Evolutionary conservation across 2,329 filamentous ascomycete species (phyloP).

Genomic region (Beauveria sp.): DNA sequence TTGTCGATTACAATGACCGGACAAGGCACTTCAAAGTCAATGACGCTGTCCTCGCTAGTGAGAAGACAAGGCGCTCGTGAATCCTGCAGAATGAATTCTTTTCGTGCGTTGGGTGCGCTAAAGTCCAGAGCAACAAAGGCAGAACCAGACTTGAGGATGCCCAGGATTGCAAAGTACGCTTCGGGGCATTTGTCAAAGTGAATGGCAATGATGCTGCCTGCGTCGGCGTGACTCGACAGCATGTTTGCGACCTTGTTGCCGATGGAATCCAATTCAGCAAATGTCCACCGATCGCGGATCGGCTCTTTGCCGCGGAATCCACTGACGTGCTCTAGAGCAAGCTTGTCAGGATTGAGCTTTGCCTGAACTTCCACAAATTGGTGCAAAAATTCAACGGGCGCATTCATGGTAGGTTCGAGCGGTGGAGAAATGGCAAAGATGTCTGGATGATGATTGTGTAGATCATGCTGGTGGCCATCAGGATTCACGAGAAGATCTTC

Average conservation of each 20-base stretch:
- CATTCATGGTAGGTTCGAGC: conserved; percentile 46
- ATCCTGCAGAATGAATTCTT: conserved; percentile 70
- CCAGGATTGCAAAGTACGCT: conserved; percentile 74
- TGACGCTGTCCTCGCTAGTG: conserved; percentile 31
- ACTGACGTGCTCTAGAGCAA: conserved; percentile 69
- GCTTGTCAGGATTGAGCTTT: conserved; percentile 43
- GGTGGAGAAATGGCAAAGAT: conserved; percentile 63
- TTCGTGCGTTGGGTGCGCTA: conserved; percentile 62
- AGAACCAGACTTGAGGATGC: conserved; percentile 75
- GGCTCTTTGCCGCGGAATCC: conserved; percentile 40
- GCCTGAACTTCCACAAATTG: conserved; percentile 68
- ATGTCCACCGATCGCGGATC: conserved; percentile 59
- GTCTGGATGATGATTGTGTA: conserved; percentile 23
- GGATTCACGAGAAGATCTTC: conserved; percentile 46
- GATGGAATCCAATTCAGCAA: conserved; percentile 59
- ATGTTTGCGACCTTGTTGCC: conserved; percentile 67
- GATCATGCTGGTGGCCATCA: conserved; percentile 30
- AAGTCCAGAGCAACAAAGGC: conserved; percentile 77
- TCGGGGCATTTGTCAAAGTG: conserved; percentile 82
- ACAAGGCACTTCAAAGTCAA: conserved; percentile 27
- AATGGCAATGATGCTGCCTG: conserved; percentile 61
- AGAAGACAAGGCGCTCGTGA: conserved; percentile 59
- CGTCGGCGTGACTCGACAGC: conserved; percentile 40
- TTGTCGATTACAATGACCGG: conserved; percentile 28
- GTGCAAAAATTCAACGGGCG: conserved; percentile 58